These are phyloP conservation scores for Oryza brachyantha DNA, from an alignment of 176 grass and related monocot genomes.

Conservation along the genomic window DNA sequence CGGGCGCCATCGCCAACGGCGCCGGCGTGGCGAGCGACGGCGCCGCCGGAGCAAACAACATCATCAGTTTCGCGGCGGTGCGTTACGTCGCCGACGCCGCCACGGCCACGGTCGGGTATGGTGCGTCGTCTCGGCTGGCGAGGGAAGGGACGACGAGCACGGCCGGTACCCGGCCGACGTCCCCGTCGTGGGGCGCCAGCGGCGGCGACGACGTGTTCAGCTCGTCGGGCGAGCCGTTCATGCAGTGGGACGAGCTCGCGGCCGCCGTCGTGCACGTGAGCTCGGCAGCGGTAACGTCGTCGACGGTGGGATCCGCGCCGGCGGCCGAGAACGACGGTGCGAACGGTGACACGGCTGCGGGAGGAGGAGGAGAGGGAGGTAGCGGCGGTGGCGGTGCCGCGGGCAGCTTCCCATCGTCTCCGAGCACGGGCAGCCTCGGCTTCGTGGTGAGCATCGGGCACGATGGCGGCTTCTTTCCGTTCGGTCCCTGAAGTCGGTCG, in stretches of 20 bases:
- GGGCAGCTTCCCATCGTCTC: conserved; percentile 8
- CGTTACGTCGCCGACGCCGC: background rate
- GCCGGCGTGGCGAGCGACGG: background rate
- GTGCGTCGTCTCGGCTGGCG: background rate
- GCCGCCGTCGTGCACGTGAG: conserved; percentile 31
- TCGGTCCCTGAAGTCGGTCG: conserved; percentile 13
- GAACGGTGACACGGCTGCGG: background rate
- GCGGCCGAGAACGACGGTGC: background rate
- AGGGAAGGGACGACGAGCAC: background rate
- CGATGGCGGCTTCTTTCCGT: conserved; percentile 16
- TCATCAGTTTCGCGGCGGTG: conserved; percentile 54
- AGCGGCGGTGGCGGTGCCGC: background rate
- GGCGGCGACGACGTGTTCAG: conserved; percentile 54
- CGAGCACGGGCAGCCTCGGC: background rate
- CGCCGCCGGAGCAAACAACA: conserved; percentile 5
- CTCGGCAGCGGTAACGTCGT: conserved; percentile 2
- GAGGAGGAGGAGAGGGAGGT: background rate
- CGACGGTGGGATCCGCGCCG: conserved; percentile 2
- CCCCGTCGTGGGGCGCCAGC: conserved; percentile 30
- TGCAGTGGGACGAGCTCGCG: conserved; percentile 41
- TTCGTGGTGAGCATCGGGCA: conserved; percentile 27
- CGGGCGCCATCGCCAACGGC: conserved; percentile 30
- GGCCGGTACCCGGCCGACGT: background rate
- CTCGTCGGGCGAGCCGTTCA: conserved; percentile 36
- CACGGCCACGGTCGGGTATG: too few species aligned